Conservation (phyloP, 352 stramenopile genomes). For the Elongisporangium anandrum region DNA sequence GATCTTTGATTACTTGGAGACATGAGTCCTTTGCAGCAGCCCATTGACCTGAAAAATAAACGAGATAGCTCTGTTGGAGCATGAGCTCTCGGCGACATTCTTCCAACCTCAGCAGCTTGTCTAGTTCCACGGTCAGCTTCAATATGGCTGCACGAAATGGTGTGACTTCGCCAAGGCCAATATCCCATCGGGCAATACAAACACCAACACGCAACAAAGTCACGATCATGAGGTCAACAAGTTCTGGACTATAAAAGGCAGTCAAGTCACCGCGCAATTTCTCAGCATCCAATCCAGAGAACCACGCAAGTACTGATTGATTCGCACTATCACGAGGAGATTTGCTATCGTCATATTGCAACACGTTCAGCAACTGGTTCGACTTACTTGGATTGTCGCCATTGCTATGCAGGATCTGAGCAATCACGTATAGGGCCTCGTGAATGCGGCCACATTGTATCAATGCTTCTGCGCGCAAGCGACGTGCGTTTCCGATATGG, state of each 20-base stretch:
- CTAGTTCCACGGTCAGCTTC: conserved; percentile 23
- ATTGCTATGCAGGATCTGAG: conserved; percentile 20
- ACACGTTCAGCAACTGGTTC: conserved; percentile 7
- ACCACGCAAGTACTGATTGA: conserved; percentile 26
- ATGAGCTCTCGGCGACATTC: conserved; percentile 24
- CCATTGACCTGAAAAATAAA: conserved; percentile 34
- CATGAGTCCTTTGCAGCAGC: conserved; percentile 15
- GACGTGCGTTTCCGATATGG: conserved; percentile 47
- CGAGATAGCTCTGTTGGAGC: conserved; percentile 30
- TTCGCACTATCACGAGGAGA: conserved; percentile 29
- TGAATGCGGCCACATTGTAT: conserved; percentile 44
- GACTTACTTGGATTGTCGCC: conserved; percentile 1
- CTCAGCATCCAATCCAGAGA: conserved; percentile 18
- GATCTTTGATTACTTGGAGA: conserved; percentile 13
- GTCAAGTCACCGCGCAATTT: conserved; percentile 9
- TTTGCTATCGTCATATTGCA: conserved; percentile 27
- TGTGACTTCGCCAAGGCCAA: conserved; percentile 8
- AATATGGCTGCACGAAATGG: conserved; percentile 15
- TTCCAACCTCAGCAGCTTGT: conserved; percentile 10
- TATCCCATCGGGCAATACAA: conserved; percentile 8
- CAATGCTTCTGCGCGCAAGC: conserved; percentile 46
- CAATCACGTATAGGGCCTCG: conserved; percentile 39
- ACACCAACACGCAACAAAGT: conserved; percentile 25
- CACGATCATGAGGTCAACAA: conserved; percentile 28
- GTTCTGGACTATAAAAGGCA: background rate